Conservation (phyloP, 179 eudicot genomes). For the Amaranthus tricolor region DNA sequence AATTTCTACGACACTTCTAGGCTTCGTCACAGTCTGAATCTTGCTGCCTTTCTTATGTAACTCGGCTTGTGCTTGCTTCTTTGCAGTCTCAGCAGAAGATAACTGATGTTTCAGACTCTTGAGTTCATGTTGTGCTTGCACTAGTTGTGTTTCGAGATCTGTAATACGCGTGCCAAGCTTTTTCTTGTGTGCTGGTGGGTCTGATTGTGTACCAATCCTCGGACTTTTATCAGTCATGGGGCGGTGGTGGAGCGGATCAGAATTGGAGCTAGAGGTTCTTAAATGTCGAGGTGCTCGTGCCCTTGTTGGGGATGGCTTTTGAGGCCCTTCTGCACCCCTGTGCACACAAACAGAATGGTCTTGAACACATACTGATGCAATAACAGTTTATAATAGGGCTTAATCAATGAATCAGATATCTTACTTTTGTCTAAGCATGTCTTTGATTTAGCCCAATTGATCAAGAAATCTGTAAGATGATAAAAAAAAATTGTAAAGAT, state of each 20-base stretch:
- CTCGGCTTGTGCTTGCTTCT: slow-evolving; percentile 58
- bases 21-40: slow-evolving; percentile 25
- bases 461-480: neutral
- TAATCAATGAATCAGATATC: neutral
- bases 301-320: slow-evolving; percentile 46
- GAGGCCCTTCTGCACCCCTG: slow-evolving; percentile 71
- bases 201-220: slow-evolving; percentile 51
- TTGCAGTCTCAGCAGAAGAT: slow-evolving; percentile 56
- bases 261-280: slow-evolving; percentile 63
- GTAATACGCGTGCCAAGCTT: slow-evolving; percentile 69
- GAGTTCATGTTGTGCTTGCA: slow-evolving; percentile 80
- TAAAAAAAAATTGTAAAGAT: neutral
- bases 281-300: slow-evolving; percentile 42
- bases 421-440: slow-evolving; percentile 67
- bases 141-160: slow-evolving; percentile 78
- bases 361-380: neutral
- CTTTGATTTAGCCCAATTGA: slow-evolving; percentile 17
- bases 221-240: slow-evolving; percentile 56
- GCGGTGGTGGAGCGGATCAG: slow-evolving; percentile 56
- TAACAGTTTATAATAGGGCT: too few species aligned
- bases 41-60: slow-evolving; percentile 45
- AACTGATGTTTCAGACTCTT: slow-evolving; percentile 70
- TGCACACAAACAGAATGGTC: neutral
- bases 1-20: slow-evolving; percentile 8
- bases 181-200: slow-evolving; percentile 56